phyloP scores from a whole-genome alignment of 179 eudicot genomes.

The Silene vulgaris region DNA sequence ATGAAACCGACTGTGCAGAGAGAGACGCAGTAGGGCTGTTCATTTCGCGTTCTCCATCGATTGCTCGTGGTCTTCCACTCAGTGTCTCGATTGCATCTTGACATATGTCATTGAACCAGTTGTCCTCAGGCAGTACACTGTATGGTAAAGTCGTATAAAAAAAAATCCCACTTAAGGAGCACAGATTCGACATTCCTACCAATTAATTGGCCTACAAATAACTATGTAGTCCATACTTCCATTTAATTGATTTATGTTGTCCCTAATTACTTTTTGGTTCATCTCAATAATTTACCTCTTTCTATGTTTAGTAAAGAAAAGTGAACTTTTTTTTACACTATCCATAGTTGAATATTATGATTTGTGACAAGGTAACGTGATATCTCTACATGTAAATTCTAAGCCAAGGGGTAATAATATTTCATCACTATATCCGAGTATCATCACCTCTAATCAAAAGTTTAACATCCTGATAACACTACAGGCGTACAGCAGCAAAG shows the following conservation, averaged over 20 bases:
- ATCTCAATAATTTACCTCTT: not conserved
- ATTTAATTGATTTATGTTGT: constrained; percentile 72
- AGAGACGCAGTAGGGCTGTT: constrained; percentile 94
- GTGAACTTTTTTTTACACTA: too few relatives aligned
- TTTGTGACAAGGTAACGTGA: too few relatives aligned
- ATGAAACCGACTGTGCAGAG: constrained; percentile 92
- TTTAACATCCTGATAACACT: constrained; percentile 4
- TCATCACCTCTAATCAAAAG: not conserved
- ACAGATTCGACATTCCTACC: not conserved
- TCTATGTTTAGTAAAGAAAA: too few relatives aligned
- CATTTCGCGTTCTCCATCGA: constrained; percentile 62
- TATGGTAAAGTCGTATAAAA: constrained; percentile 5
- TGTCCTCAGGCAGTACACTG: constrained; percentile 85
- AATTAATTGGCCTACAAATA: too few relatives aligned
- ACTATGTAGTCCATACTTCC: constrained; percentile 51
- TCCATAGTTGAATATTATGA: too few relatives aligned
- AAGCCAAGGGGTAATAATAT: too few relatives aligned
- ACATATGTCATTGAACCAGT: constrained; percentile 73
- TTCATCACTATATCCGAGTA: too few relatives aligned
- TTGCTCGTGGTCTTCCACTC: constrained; percentile 67
- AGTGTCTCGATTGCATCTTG: constrained; percentile 73
- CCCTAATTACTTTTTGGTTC: constrained; percentile 24
- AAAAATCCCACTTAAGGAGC: too few relatives aligned
- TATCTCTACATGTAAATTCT: too few relatives aligned
- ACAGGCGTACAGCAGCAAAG: not conserved